A percentile compares a stretch with the other conserved stretches of the same genome.
Evolutionary conservation across 192 early-diverging fungal species (phyloP).

Genomic region (Backusella macrospora): DNA sequence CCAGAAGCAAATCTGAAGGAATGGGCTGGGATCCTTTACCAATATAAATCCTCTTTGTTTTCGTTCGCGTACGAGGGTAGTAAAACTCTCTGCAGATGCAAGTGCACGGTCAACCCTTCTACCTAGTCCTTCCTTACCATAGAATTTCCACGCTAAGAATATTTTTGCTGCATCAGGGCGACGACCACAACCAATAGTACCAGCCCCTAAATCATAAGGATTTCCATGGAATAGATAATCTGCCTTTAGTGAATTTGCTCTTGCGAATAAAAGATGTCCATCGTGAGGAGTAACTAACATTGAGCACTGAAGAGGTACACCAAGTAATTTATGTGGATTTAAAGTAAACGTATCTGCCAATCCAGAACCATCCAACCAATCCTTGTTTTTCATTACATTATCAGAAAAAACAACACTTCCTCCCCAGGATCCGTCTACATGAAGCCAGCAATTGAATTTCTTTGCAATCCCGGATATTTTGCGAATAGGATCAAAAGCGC

Average conservation of each 20-base stretch:
- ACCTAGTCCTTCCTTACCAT: constrained; percentile 65
- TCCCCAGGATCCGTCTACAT: constrained; percentile 83
- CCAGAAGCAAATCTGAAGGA: constrained; percentile 76
- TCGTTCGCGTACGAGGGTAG: constrained; percentile 36
- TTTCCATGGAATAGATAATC: constrained; percentile 72
- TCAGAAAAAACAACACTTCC: constrained; percentile 68
- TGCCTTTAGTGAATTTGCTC: constrained; percentile 65
- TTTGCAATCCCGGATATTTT: constrained; percentile 59
- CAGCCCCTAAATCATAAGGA: constrained; percentile 73
- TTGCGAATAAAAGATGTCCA: constrained; percentile 51
- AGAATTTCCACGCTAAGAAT: constrained; percentile 78
- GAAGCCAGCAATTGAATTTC: constrained; percentile 69
- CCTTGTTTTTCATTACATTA: constrained; percentile 31
- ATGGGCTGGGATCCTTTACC: constrained; percentile 44
- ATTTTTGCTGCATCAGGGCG: constrained; percentile 80
- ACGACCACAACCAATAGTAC: constrained; percentile 79
- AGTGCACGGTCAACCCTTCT: constrained; percentile 62
- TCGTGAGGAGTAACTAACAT: constrained; percentile 58
- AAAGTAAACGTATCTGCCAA: constrained; percentile 69
- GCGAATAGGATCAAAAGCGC: constrained; percentile 75
- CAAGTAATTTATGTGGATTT: constrained; percentile 85
- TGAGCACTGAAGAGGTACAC: constrained; percentile 79
- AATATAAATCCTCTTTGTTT: constrained; percentile 43
- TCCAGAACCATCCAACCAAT: constrained; percentile 53
- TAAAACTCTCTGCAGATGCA: constrained; percentile 51